These are phyloP conservation scores for Fusarium torreyae DNA, from an alignment of 2,329 filamentous ascomycete species.

Conservation along the genomic window DNA sequence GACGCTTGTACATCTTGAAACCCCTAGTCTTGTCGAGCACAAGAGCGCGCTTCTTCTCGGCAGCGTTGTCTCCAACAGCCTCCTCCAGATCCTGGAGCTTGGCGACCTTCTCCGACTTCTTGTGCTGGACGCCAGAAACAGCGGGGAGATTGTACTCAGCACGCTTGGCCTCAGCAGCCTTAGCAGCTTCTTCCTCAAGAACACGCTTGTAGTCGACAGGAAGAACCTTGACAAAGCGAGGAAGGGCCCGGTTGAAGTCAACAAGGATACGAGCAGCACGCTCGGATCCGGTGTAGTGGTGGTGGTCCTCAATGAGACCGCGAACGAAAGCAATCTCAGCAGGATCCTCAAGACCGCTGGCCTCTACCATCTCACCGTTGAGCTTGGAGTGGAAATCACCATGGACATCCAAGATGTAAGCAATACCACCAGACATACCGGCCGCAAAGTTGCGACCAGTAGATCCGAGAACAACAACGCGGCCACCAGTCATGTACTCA, in stretches of 20 bases:
- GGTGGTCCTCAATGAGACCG: constrained; percentile 94
- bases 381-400: constrained; percentile 93
- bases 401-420: constrained; percentile 91
- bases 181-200: constrained; percentile 85
- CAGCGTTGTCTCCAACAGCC: constrained; percentile 85
- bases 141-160: constrained; percentile 85
- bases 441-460: constrained; percentile 98
- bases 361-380: constrained; percentile 98
- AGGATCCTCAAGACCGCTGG: constrained; percentile 85
- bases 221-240: constrained; percentile 92
- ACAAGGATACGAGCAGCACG: constrained; percentile 91
- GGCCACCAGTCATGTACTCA: constrained; percentile 99
- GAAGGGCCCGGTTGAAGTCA: constrained; percentile 94
- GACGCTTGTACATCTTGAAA: constrained; percentile 97
- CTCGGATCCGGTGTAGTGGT: constrained; percentile 98
- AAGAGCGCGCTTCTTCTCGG: constrained; percentile 90
- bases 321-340: constrained; percentile 91
- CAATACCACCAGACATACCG: constrained; percentile 98
- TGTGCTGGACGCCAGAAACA: constrained; percentile 74
- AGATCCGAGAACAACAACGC: constrained; percentile 86
- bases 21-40: constrained; percentile 98
- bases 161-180: constrained; percentile 87
- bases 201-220: constrained; percentile 98
- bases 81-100: constrained; percentile 90
- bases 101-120: constrained; percentile 78